These are phyloP conservation scores for Pseudoscleropodium purum DNA, from an alignment of 225 moss, liverwort and hornwort species.

Conservation along the genomic window DNA sequence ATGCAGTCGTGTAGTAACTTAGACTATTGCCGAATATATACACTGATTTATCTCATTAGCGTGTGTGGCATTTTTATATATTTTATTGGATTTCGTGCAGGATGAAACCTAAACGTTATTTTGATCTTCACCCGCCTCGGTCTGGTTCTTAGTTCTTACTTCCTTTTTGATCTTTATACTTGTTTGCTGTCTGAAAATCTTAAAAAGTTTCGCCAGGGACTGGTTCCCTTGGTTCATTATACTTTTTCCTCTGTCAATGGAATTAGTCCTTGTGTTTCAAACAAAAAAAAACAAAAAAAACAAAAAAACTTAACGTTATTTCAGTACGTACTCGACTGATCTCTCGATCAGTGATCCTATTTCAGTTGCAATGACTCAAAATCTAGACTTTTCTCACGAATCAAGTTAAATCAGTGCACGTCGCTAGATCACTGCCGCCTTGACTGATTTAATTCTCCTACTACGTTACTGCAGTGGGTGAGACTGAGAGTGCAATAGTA, in stretches of 20 bases:
- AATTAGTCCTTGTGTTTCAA: too few relatives aligned
- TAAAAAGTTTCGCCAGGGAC: too few relatives aligned
- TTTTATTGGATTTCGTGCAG: neutral
- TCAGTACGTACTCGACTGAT: neutral
- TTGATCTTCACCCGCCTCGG: too few relatives aligned
- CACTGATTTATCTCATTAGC: neutral
- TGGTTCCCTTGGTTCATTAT: too few relatives aligned
- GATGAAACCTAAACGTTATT: neutral
- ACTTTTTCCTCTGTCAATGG: too few relatives aligned
- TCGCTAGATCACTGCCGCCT: neutral
- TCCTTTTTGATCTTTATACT: too few relatives aligned
- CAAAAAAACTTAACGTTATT: neutral
- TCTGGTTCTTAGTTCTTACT: too few relatives aligned
- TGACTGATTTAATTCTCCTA: neutral
- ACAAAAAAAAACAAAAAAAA: too few relatives aligned
- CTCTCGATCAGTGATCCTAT: neutral
- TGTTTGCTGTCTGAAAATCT: too few relatives aligned
- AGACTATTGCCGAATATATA: neutral
- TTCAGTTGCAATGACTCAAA: neutral
- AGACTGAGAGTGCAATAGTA: neutral
- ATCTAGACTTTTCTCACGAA: neutral
- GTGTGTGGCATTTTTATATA: neutral
- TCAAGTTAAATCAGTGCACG: neutral
- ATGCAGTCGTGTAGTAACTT: neutral
- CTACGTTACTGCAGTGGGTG: neutral